Percentiles rank a stretch among this genome's conserved stretches.
phyloP scores from a whole-genome alignment of 2,329 filamentous ascomycete species.

The Colletotrichum kahawae region DNA sequence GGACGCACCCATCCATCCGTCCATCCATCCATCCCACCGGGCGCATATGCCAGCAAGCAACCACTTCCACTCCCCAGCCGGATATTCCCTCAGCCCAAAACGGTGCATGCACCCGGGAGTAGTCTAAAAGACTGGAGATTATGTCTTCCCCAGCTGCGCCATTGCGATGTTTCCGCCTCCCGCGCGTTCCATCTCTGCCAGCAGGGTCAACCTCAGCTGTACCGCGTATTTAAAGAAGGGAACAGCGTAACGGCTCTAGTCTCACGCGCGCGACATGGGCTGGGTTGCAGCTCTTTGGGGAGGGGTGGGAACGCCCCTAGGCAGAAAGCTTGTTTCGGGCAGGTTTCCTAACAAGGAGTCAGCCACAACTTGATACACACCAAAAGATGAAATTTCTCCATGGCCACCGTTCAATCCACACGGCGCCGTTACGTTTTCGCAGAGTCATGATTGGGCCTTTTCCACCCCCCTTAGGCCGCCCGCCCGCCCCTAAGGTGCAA shows the following conservation, averaged over 20 bases:
- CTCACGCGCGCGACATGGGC: not conserved
- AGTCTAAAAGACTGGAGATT: not conserved
- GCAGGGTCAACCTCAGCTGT: not conserved
- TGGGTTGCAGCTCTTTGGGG: not conserved
- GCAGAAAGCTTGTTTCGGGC: not conserved
- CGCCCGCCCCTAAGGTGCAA: not conserved
- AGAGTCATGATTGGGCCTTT: not conserved
- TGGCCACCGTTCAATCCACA: not conserved
- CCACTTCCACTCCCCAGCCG: not conserved
- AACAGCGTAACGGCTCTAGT: not conserved
- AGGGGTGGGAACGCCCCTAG: not conserved
- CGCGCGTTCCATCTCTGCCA: not conserved
- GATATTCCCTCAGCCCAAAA: not conserved
- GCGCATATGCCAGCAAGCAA: not conserved
- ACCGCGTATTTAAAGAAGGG: not conserved
- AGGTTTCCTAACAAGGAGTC: not conserved
- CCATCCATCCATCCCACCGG: not conserved
- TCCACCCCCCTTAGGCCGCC: not conserved
- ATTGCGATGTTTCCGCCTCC: not conserved
- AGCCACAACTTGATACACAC: not conserved
- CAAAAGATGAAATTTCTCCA: not conserved
- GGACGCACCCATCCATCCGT: not conserved
- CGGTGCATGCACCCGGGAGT: not conserved
- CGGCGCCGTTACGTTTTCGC: not conserved
- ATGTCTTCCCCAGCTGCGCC: not conserved